Evolutionary conservation across 1,139 yeast species (phyloP).

Genomic region (Keqinozyma sinolaborantium): DNA sequence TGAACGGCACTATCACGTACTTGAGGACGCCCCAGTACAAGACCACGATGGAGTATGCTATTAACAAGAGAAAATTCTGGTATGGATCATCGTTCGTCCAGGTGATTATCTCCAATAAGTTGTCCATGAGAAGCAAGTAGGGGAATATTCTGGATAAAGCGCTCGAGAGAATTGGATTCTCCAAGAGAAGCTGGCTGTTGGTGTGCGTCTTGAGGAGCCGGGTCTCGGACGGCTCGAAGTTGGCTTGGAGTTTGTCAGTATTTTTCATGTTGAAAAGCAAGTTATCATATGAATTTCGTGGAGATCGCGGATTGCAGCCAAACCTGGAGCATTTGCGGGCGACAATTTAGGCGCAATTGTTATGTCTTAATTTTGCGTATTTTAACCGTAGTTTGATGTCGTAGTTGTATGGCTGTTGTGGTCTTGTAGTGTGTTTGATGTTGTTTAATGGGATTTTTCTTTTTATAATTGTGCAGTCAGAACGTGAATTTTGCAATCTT

Average conservation of each 20-base stretch:
- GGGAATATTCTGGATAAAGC: constrained; percentile 50
- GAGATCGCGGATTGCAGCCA: no score
- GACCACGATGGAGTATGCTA: constrained; percentile 36
- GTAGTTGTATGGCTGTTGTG: no score
- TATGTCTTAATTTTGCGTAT: no score
- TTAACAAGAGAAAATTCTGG: constrained; percentile 43
- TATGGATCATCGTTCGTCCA: constrained; percentile 57
- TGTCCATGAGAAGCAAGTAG: constrained; percentile 42
- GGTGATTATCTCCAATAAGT: constrained; percentile 42
- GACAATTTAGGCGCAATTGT: no score
- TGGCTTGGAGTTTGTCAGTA: constrained; percentile 11
- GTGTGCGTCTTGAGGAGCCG: constrained; percentile 9
- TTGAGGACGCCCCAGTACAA: constrained; percentile 35
- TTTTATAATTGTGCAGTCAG: no score
- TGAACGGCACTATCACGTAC: constrained; percentile 33
- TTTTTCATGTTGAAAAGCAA: not conserved
- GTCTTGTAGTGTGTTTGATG: no score
- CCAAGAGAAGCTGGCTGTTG: constrained; percentile 24
- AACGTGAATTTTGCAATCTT: no score
- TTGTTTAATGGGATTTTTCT: no score
- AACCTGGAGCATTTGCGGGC: no score
- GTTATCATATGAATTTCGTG: not conserved
- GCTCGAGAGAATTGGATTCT: constrained; percentile 44
- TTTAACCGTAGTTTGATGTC: no score
- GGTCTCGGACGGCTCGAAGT: constrained; percentile 13